Conservation (phyloP, 2,329 filamentous ascomycete genomes). For the Tolypocladium album region DNA sequence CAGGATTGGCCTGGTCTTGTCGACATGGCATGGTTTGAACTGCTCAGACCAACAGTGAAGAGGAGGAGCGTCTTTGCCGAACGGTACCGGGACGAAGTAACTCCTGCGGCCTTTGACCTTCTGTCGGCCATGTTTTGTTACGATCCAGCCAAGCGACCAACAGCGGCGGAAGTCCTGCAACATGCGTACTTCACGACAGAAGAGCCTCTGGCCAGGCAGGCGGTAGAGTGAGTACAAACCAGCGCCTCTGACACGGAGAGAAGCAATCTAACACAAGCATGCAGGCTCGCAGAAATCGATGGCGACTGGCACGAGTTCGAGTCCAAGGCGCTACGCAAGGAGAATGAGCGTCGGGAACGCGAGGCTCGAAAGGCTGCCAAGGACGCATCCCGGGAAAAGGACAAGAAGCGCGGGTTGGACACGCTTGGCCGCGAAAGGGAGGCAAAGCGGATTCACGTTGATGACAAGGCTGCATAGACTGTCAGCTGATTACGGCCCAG, state of each 20-base stretch:
- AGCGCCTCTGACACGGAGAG: neutral
- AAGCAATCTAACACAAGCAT: conserved; percentile 12
- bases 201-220: conserved; percentile 65
- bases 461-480: conserved; percentile 9
- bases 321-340: conserved; percentile 84
- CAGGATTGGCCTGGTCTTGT: conserved; percentile 79
- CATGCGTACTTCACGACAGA: conserved; percentile 85
- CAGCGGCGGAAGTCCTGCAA: conserved; percentile 70
- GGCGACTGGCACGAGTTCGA: conserved; percentile 99
- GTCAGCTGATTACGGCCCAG: neutral
- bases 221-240: conserved; percentile 57
- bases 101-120: conserved; percentile 72
- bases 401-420: conserved; percentile 29
- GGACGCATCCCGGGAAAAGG: conserved; percentile 21
- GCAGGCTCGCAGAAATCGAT: conserved; percentile 64
- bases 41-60: conserved; percentile 68
- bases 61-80: conserved; percentile 69
- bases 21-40: conserved; percentile 96
- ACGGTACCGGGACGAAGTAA: conserved; percentile 68
- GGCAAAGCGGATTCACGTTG: conserved; percentile 22
- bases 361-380: conserved; percentile 38
- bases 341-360: conserved; percentile 61
- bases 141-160: conserved; percentile 74
- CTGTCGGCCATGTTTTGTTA: conserved; percentile 79
- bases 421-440: conserved; percentile 17